phyloP scores from a whole-genome alignment of 306 rosid species.

The Vicia sativa region DNA sequence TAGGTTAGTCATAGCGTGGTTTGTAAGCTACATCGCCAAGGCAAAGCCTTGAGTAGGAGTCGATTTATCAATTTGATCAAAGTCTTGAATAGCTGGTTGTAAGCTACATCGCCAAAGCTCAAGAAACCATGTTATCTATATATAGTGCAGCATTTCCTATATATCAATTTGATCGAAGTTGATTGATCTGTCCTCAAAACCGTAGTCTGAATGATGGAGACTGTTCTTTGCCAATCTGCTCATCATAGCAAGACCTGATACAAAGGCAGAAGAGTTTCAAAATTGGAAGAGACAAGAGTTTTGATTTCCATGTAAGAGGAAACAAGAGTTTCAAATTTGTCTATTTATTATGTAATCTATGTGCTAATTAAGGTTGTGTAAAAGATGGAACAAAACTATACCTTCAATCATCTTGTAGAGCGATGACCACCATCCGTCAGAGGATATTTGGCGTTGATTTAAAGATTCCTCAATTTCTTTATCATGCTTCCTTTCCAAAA shows the following conservation, averaged over 20 bases:
- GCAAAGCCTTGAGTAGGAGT: constrained; percentile 12
- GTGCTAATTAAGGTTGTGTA: constrained; percentile 21
- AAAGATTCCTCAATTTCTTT: constrained; percentile 62
- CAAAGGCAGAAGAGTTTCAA: constrained; percentile 13
- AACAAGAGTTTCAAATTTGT: no score
- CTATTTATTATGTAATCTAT: background rate
- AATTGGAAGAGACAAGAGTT: no score
- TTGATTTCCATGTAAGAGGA: no score
- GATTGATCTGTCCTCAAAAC: constrained; percentile 58
- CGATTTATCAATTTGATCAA: background rate
- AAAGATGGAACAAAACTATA: constrained; percentile 36
- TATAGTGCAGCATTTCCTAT: constrained; percentile 42
- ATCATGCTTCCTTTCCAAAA: constrained; percentile 83
- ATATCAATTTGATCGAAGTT: constrained; percentile 65
- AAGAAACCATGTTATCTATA: background rate
- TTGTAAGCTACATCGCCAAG: constrained; percentile 11
- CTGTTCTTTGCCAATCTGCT: constrained; percentile 73
- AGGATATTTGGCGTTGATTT: constrained; percentile 50
- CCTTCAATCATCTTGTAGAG: constrained; percentile 92
- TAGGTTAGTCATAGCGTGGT: constrained; percentile 16
- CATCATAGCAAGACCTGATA: constrained; percentile 78
- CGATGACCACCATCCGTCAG: constrained; percentile 80
- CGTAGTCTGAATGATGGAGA: constrained; percentile 56
- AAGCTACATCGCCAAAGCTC: background rate
- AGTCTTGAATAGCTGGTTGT: constrained; percentile 1